Percentiles rank a stretch among this genome's conserved stretches.
phyloP scores from a whole-genome alignment of 2,329 filamentous ascomycete genomes.

The Trichoderma afroharzianum region DNA sequence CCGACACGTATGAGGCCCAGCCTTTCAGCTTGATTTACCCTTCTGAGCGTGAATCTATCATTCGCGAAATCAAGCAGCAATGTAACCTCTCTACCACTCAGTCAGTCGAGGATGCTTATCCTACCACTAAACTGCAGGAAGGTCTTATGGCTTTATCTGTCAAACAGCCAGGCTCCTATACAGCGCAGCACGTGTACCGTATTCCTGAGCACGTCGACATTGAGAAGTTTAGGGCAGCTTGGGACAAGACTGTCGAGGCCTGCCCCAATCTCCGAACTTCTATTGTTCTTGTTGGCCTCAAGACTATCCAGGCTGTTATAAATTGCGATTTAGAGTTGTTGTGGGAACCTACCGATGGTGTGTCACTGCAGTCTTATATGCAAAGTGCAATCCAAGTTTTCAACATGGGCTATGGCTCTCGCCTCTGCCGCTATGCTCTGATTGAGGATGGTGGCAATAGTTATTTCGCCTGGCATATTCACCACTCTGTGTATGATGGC shows the following conservation, averaged over 20 bases:
- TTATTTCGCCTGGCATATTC: constrained; percentile 12
- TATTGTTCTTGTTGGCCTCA: constrained; percentile 6
- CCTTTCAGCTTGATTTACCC: constrained; percentile 2
- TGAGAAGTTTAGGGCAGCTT: constrained; percentile 1
- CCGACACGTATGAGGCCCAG: not conserved
- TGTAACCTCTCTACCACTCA: constrained; percentile 1
- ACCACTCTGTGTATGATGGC: constrained; percentile 14
- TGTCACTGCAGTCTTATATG: constrained; percentile 1
- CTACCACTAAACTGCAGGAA: constrained; percentile 5
- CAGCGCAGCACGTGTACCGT: constrained; percentile 7
- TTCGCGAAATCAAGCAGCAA: constrained; percentile 3
- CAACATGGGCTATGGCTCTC: constrained; percentile 19
- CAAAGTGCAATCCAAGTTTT: not conserved
- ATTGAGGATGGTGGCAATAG: not conserved
- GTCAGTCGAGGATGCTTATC: constrained; percentile 16
- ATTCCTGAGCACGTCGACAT: constrained; percentile 4
- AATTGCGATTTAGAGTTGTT: not conserved
- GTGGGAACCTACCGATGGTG: not conserved
- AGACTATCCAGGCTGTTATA: not conserved
- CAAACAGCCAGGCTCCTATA: constrained; percentile 16
- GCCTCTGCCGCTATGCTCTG: constrained; percentile 18
- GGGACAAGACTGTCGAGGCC: constrained; percentile 5
- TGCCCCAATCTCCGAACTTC: constrained; percentile 16
- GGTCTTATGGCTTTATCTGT: constrained; percentile 6
- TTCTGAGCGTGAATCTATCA: not conserved